Base-by-base conservation (phyloP, 1,284 basidiomycete species). In the Irpex lacteus region DNA sequence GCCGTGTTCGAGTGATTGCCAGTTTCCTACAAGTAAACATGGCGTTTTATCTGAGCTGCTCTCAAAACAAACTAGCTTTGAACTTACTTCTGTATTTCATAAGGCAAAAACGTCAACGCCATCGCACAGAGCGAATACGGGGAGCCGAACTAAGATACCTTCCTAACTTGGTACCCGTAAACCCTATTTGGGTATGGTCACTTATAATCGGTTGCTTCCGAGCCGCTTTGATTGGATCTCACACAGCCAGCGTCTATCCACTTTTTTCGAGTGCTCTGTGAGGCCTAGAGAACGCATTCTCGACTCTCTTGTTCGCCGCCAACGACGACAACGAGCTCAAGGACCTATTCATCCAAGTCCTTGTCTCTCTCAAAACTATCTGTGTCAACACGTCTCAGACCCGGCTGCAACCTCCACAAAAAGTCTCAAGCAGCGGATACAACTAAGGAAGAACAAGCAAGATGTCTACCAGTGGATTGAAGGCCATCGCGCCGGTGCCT, bases 401-500 rank as follows among this genome's bases (percentile, higher is more conserved):
- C 4, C 40, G 3, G 40, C 4, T 47, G 11, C 13, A n/a, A 47
- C 40, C n/a, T 13, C 40, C 32, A 34, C 32, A 6, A 47, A 47
- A 47, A 13, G n/a, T n/a, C 4, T 47, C 40, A 47, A 47, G 13
- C 3, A n/a, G 11, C 40, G 6, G n/a, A 47, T 13, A 47, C n/a
- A 32, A 44, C 54, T 59, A 55, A 54, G 19, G 8, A 54, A 18
- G 47, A 55, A 60, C 32, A 5, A 37, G 66, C 76, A 79, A 73
- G 67, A 94, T 94, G 91, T 92, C 92, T 73, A 91, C 91, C 62
- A 93, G 90, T 76, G 92, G 94, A 64, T 83, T 98, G 70, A 97
- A 98, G 82, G 89, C 91, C 62, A 99, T 99, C 74, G 94, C 98
- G 63, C 97, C 98, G 53, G 97, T 99, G 62, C 97, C 97, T 59